Percentiles rank a stretch among this genome's conserved stretches.
phyloP scores from a whole-genome alignment of 768 basidiomycete genomes.

The Lentinus tigrinus region DNA sequence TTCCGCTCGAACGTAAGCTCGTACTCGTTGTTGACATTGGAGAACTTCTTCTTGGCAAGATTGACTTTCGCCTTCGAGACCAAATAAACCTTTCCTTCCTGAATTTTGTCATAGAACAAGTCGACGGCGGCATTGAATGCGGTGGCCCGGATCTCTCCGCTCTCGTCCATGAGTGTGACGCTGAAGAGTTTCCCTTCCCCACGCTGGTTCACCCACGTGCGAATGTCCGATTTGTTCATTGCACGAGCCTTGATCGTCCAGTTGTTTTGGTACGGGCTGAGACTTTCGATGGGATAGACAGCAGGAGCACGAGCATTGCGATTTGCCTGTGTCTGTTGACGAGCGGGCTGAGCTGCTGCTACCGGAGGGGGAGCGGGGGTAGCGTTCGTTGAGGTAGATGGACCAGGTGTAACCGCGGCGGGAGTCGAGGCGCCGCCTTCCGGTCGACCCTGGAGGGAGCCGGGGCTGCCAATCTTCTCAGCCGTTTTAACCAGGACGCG shows the following conservation, averaged over 20 bases:
- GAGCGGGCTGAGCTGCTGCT: background rate
- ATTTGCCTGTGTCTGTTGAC: constrained; percentile 6
- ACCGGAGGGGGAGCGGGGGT: constrained; percentile 22
- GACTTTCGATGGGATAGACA: constrained; percentile 85
- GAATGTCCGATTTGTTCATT: constrained; percentile 85
- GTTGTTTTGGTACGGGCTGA: constrained; percentile 96
- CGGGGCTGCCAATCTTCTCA: constrained; percentile 77
- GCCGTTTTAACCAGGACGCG: constrained; percentile 49
- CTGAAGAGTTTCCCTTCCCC: constrained; percentile 97
- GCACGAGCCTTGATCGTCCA: constrained; percentile 98
- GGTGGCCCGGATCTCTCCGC: constrained; percentile 88
- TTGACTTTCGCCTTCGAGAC: constrained; percentile 90
- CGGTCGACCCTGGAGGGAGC: constrained; percentile 33
- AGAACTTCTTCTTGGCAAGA: constrained; percentile 96
- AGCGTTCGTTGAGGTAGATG: constrained; percentile 27
- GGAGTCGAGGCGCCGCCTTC: constrained; percentile 24
- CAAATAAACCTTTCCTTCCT: constrained; percentile 92
- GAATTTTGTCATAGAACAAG: constrained; percentile 76
- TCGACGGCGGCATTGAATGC: constrained; percentile 88
- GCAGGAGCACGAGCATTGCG: constrained; percentile 28
- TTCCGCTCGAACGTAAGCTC: constrained; percentile 83
- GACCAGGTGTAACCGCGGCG: constrained; percentile 29
- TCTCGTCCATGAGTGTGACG: constrained; percentile 91
- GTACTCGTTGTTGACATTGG: constrained; percentile 86
- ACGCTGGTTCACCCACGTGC: constrained; percentile 81